These are phyloP conservation scores for Dichomitus squalens DNA, from an alignment of 1,284 basidiomycete species.

Conservation along the genomic window DNA sequence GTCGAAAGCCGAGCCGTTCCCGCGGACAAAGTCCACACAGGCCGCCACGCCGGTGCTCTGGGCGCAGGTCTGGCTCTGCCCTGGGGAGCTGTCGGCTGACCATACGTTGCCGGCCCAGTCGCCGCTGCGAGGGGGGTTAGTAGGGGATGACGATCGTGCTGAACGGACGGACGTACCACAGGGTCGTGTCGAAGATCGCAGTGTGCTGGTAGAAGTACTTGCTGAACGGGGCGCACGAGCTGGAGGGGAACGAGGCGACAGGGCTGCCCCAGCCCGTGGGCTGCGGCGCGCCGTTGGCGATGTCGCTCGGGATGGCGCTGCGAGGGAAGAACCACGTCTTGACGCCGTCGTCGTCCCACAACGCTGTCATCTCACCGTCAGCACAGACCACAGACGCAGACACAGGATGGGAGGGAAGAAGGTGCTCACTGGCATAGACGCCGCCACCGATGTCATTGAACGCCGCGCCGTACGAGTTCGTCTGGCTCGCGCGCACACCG, in stretches of 20 bases:
- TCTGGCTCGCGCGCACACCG: conserved; percentile 54
- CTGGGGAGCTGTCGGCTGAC: conserved; percentile 68
- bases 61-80: conserved; percentile 84
- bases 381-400: neutral
- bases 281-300: conserved; percentile 64
- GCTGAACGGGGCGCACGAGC: conserved; percentile 64
- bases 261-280: conserved; percentile 78
- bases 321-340: conserved; percentile 79
- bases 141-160: neutral
- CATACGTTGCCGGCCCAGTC: conserved; percentile 89
- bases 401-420: neutral
- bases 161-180: conserved; percentile 54
- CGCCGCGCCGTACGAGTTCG: conserved; percentile 60
- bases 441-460: conserved; percentile 78
- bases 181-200: conserved; percentile 80
- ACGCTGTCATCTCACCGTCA: conserved; percentile 44
- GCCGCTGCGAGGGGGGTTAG: conserved; percentile 53
- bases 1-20: conserved; percentile 67
- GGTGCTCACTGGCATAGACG: conserved; percentile 73
- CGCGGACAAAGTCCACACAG: conserved; percentile 76
- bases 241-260: conserved; percentile 70
- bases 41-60: conserved; percentile 76
- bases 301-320: conserved; percentile 70
- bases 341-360: conserved; percentile 73
- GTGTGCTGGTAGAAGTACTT: conserved; percentile 74